Base-by-base conservation (phyloP, 441 rosid species). In the Breynia disticha region DNA sequence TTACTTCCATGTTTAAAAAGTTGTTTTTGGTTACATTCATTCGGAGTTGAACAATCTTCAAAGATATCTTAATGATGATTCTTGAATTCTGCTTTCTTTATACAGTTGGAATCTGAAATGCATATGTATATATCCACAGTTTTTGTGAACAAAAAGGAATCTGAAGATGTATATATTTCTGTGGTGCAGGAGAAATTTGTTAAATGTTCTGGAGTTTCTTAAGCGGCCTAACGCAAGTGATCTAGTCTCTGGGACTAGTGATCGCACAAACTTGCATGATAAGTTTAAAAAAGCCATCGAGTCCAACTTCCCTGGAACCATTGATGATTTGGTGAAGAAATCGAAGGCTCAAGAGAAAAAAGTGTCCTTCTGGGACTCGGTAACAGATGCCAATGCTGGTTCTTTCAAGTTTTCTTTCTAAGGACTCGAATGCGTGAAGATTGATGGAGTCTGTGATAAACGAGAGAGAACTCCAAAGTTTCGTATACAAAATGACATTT, bases 331-430 rank as follows among this genome's bases (percentile, higher is more conserved):
- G 66, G 67, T 52, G 55, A 71, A 58, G 76, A 69, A 72, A 72
- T 85, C 81, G 67, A 80, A 68, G 66, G 83, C 73, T 0, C 57
- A 69, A 55, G 73, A 74, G 73, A 75, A 75, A 57, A 87, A 84
- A 57, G 60, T 65, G 60, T 72, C 91, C 11, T 93, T 84, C 83
- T 89, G 97, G 99, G 97, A 93, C 66, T 77, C 90, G 1, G 90
- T 70, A 7, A 52, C 75, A 14, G 97, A 84, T 71, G 74, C 88
- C 52, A 69, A 84, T 65, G 84, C 76, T 37, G 96, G 87, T 59
- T 69, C 83, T 61, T 93, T 93, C 93, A 89, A 81, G 81, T 89
- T 93, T 66, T 67, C 80, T 57, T 93, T 86, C 66, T 84, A 60
- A 70, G 43, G 15, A 48, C 32, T 2, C 3, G 32, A 24, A 24